A percentile compares a stretch with the other conserved stretches of the same genome.
Evolutionary conservation across 164 flowering plant genomes (phyloP).

Genomic region (Aristolochia contorta): DNA sequence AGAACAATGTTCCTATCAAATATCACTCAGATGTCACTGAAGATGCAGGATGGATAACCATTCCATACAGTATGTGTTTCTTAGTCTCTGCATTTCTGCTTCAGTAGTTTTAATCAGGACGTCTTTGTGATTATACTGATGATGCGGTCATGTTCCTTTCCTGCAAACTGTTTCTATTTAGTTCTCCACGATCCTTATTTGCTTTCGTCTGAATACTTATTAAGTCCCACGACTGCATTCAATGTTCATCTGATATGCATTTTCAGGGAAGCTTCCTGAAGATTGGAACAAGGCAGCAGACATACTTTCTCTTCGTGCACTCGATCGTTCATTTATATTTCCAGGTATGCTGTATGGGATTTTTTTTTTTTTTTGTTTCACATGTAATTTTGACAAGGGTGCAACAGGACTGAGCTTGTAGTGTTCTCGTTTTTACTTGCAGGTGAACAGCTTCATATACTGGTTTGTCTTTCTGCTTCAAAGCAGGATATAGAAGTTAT

Average conservation of each 20-base stretch:
- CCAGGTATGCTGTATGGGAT: conserved; percentile 42
- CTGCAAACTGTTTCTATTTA: not conserved
- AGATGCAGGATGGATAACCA: conserved; percentile 80
- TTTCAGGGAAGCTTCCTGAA: conserved; percentile 69
- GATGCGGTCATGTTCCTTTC: not conserved
- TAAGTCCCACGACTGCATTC: not conserved
- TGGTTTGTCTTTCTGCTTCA: conserved; percentile 77
- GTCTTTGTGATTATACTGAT: not conserved
- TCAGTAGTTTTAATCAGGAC: not conserved
- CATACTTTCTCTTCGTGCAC: conserved; percentile 44
- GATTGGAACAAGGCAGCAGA: conserved; percentile 63
- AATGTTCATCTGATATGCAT: conserved; percentile 5
- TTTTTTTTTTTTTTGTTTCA: conserved; percentile 7
- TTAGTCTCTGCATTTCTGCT: conserved; percentile 7
- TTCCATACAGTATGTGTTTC: conserved; percentile 57
- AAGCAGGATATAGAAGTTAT: conserved; percentile 71
- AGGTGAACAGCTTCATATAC: conserved; percentile 90
- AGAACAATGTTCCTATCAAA: conserved; percentile 20
- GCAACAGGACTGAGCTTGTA: not conserved
- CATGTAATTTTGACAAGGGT: not conserved
- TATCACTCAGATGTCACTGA: conserved; percentile 60
- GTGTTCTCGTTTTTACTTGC: conserved; percentile 7
- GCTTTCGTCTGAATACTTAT: not conserved
- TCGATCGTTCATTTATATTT: conserved; percentile 87
- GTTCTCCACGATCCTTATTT: not conserved